Conservation (phyloP, 164 flowering plant species). For the Nymphaea thermarum region DNA sequence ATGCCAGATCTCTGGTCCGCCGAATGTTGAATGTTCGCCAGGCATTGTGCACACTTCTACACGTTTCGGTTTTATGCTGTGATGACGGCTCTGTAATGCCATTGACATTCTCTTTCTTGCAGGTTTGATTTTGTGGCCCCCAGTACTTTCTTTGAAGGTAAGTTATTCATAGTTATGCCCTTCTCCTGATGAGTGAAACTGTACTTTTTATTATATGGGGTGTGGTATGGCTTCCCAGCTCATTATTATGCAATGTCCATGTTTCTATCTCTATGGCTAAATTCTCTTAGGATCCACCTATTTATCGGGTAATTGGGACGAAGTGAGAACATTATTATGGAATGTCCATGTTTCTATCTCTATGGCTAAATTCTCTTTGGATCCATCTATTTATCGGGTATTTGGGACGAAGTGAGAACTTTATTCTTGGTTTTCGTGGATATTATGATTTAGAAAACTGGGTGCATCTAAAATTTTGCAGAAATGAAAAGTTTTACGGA, state of each 20-base stretch:
- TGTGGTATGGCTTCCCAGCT: not conserved
- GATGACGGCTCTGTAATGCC: not conserved
- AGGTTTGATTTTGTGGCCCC: conserved; percentile 98
- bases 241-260: not conserved
- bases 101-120: conserved; percentile 1
- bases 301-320: not conserved
- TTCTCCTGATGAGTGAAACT: not conserved
- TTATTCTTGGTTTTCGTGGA: not conserved
- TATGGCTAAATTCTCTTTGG: not conserved
- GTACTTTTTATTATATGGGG: not conserved
- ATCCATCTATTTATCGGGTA: not conserved
- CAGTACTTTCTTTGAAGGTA: conserved; percentile 63
- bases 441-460: not conserved
- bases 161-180: conserved; percentile 2
- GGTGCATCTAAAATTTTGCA: conserved; percentile 2
- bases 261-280: not conserved
- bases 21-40: not conserved
- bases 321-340: not conserved
- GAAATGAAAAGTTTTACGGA: conserved; percentile 5
- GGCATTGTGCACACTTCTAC: not conserved
- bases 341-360: not conserved
- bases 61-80: not conserved
- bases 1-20: not conserved
- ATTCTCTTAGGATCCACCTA: not conserved
- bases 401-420: not conserved